phyloP scores from a whole-genome alignment of 352 stramenopile genomes.

The Pythium phragmitis region DNA sequence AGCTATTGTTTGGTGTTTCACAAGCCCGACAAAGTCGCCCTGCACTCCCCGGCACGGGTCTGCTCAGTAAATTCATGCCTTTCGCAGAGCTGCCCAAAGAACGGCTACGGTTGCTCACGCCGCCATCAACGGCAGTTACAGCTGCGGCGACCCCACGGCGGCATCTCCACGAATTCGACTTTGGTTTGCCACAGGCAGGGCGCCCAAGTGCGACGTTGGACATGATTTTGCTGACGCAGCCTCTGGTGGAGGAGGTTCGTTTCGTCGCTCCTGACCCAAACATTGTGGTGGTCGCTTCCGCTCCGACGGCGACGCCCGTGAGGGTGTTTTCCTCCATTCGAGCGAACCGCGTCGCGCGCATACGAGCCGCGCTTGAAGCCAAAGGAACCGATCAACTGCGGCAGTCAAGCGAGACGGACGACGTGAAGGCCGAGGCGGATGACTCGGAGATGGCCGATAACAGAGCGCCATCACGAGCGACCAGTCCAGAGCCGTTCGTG shows the following conservation, averaged over 20 bases:
- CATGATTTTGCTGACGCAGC: constrained; percentile 15
- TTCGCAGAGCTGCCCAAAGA: constrained; percentile 31
- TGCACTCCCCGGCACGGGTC: constrained; percentile 27
- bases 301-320: not conserved
- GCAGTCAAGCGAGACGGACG: not conserved
- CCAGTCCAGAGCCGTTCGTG: not conserved
- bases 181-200: not conserved
- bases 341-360: constrained; percentile 12
- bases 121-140: not conserved
- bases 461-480: not conserved
- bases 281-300: not conserved
- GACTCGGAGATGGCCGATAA: not conserved
- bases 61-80: constrained; percentile 42
- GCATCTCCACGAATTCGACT: constrained; percentile 31
- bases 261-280: not conserved
- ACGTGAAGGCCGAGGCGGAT: not conserved
- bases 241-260: constrained; percentile 2
- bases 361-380: constrained; percentile 14
- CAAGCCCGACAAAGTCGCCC: constrained; percentile 19
- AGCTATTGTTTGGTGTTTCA: constrained; percentile 30
- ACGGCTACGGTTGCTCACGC: not conserved
- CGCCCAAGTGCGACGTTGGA: not conserved
- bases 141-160: not conserved
- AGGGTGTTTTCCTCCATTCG: constrained; percentile 20
- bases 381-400: constrained; percentile 1